These are phyloP conservation scores for Trichoderma citrinoviride DNA, from an alignment of 2,329 filamentous ascomycete species.

Conservation along the genomic window DNA sequence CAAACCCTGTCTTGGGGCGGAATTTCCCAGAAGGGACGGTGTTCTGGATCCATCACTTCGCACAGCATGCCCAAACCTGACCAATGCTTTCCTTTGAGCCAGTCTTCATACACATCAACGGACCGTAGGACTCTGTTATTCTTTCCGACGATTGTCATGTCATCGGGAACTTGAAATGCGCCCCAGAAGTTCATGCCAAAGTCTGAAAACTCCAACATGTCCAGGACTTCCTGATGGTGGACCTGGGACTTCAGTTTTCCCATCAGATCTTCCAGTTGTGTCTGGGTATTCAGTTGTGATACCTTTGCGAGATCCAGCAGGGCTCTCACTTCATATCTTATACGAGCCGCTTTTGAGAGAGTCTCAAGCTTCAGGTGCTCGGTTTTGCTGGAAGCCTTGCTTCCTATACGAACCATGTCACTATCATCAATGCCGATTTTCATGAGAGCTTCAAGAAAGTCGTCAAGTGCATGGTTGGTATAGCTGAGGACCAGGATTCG, in stretches of 20 bases:
- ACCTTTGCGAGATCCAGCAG: neutral
- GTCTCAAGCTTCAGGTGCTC: slow-evolving; percentile 45
- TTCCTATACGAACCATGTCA: slow-evolving; percentile 61
- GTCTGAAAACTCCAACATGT: slow-evolving; percentile 51
- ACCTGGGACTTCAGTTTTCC: neutral
- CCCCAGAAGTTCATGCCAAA: slow-evolving; percentile 51
- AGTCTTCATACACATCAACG: slow-evolving; percentile 24
- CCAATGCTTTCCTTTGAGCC: slow-evolving; percentile 17
- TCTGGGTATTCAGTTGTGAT: neutral
- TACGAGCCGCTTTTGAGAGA: slow-evolving; percentile 31
- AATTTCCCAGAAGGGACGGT: slow-evolving; percentile 52
- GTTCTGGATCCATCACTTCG: slow-evolving; percentile 27
- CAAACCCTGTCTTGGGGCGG: slow-evolving; percentile 34
- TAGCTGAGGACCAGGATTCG: slow-evolving; percentile 64
- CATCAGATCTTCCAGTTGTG: neutral
- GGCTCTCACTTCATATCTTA: neutral
- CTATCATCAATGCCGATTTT: slow-evolving; percentile 52
- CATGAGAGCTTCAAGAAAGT: slow-evolving; percentile 61
- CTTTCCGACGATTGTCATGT: slow-evolving; percentile 46
- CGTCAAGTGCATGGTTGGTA: slow-evolving; percentile 59
- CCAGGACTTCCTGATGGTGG: slow-evolving; percentile 27
- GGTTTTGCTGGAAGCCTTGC: slow-evolving; percentile 53
- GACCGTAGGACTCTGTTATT: slow-evolving; percentile 43
- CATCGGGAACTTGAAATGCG: slow-evolving; percentile 55
- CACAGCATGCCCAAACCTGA: neutral